Percentiles rank a stretch among this genome's conserved stretches.
Evolutionary conservation across 2,329 filamentous ascomycete genomes (phyloP).

Genomic region (Cytospora mali): DNA sequence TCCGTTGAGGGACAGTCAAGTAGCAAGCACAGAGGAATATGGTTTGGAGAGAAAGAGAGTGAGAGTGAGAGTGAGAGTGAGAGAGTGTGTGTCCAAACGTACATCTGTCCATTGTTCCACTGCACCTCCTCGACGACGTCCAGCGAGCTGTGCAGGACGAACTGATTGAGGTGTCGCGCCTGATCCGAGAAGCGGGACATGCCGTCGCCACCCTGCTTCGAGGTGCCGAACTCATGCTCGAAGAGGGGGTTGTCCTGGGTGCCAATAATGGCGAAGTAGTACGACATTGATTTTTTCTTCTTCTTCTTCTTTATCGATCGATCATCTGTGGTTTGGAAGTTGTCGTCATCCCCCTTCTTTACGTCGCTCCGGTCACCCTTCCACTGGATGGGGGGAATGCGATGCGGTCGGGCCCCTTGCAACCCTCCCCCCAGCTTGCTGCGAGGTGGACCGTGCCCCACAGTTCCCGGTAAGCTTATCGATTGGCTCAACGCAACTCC

Average conservation of each 20-base stretch:
- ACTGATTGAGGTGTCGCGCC: constrained; percentile 93
- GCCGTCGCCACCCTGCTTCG: constrained; percentile 93
- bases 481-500: constrained; percentile 9
- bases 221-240: constrained; percentile 95
- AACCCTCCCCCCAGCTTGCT: neutral
- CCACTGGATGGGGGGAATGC: neutral
- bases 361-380: neutral
- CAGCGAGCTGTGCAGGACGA: constrained; percentile 90
- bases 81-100: constrained; percentile 35
- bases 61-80: constrained; percentile 18
- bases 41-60: constrained; percentile 29
- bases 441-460: constrained; percentile 15
- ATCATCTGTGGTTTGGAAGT: constrained; percentile 28
- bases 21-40: neutral
- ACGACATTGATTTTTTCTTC: constrained; percentile 92
- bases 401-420: neutral
- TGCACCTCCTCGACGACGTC: constrained; percentile 97
- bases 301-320: constrained; percentile 38
- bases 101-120: constrained; percentile 88
- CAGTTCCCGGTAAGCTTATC: constrained; percentile 16
- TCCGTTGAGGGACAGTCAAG: neutral
- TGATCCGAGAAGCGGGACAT: constrained; percentile 85
- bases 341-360: neutral
- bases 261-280: constrained; percentile 97
- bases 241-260: constrained; percentile 96